Conservation (phyloP, 2,329 filamentous ascomycete species). For the Aurifilum marmelostoma region DNA sequence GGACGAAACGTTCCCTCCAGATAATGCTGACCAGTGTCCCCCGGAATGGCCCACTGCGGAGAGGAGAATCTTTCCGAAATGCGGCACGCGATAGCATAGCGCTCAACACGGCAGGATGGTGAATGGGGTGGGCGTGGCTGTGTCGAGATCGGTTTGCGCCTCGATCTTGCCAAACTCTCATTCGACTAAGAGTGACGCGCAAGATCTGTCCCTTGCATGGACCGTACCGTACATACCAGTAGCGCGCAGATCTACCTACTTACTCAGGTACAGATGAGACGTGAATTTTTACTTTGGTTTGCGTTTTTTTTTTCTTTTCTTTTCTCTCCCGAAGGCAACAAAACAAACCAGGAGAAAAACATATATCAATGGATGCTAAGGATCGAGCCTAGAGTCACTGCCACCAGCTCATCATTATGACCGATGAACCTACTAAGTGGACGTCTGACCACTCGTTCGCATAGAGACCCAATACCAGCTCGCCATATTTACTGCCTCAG, state of each 20-base stretch:
- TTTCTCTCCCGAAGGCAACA: too few species aligned
- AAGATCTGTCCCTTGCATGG: slow-evolving; percentile 3
- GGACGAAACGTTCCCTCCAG: slow-evolving; percentile 7
- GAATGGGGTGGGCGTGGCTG: background rate
- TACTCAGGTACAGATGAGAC: background rate
- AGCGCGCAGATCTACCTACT: background rate
- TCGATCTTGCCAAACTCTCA: slow-evolving; percentile 4
- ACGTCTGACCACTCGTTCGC: background rate
- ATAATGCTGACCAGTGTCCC: background rate
- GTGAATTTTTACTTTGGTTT: background rate
- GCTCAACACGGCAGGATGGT: background rate
- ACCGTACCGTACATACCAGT: background rate
- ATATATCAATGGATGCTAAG: background rate
- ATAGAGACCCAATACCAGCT: background rate
- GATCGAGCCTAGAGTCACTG: background rate
- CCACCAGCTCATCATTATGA: background rate
- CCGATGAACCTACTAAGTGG: too few species aligned
- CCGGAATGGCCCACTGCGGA: background rate
- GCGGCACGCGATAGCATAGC: background rate
- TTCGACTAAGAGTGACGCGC: background rate
- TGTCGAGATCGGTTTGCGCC: background rate
- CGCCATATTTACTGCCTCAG: background rate
- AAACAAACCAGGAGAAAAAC: background rate
- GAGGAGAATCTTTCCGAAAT: background rate
- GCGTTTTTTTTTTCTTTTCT: background rate